Base-by-base conservation (phyloP, 2,329 filamentous ascomycete genomes). In the Furcasterigmium furcatum region DNA sequence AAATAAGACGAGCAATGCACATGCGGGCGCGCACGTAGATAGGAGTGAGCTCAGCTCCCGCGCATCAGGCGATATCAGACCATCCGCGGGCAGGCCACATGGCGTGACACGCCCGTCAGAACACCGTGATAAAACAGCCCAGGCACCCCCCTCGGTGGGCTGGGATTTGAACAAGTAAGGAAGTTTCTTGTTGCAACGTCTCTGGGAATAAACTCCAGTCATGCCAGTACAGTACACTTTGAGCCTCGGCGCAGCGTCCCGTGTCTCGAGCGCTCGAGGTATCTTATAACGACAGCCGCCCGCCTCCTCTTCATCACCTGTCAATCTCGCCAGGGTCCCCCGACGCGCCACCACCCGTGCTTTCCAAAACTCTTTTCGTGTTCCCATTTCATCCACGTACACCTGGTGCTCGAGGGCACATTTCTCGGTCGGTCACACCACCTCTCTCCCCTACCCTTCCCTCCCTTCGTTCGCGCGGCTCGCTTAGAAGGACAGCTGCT, bases 401-500 rank as follows among this genome's bases (percentile, higher is more conserved):
- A 27, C 7, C 24, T 7, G 12, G 24, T 27, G 24, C 24, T 27
- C 24, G 24, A 27, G 24, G 24, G 24, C 24, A 27, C 24, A 27
- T 27, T 27, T 12, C 7, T 7, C 7, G 24, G 12, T 7, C 7
- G 24, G 7, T 27, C 12, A 27, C 24, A 27, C 7, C n/a, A n/a
- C n/a, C n/a, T n/a, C n/a, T n/a, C n/a, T n/a, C n/a, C n/a, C n/a
- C 24, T 12, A 27, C 24, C 7, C 24, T 7, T 27, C 7, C 24
- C 12, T 27, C 24, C 24, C 24, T 27, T 27, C 24, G 24, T 27
- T 7, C 12, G 24, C 24, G 24, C 24, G 24, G 12, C 6, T 16
- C 40, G 22, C 22, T 55, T 67, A 76, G 30, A 80, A 71, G 46
- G 91, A 83, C 88, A 97, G 87, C 74, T 85, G 82, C 87, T 96